These are phyloP conservation scores for Candida buenavistaensis DNA, from an alignment of 1,139 yeast species.

Conservation along the genomic window DNA sequence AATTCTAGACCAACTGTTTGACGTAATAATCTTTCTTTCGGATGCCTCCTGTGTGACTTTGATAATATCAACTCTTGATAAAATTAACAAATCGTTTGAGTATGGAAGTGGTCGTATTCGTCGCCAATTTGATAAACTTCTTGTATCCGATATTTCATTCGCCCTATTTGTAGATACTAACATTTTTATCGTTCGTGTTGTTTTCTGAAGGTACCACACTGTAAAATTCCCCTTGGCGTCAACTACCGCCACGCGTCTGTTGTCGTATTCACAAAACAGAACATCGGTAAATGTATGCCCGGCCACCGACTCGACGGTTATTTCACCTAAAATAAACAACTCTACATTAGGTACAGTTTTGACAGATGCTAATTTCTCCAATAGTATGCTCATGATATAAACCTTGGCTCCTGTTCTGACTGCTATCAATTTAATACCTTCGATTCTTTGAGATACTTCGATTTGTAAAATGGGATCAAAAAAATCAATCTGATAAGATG, in stretches of 20 bases:
- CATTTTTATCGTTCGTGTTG: slow-evolving; percentile 3
- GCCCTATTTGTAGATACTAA: neutral
- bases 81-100: slow-evolving; percentile 31
- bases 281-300: slow-evolving; percentile 47
- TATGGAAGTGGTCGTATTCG: slow-evolving; percentile 47
- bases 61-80: slow-evolving; percentile 47
- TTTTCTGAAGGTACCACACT: slow-evolving; percentile 29
- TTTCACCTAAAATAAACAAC: slow-evolving; percentile 24
- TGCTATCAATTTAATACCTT: slow-evolving; percentile 21
- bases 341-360: slow-evolving; percentile 10
- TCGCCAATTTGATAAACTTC: slow-evolving; percentile 60
- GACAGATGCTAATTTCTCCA: slow-evolving; percentile 1
- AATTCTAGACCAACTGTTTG: slow-evolving; percentile 58
- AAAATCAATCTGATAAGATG: slow-evolving; percentile 25
- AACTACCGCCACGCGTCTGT: slow-evolving; percentile 39
- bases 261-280: slow-evolving; percentile 41
- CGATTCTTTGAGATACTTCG: slow-evolving; percentile 18
- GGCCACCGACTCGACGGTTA: slow-evolving; percentile 20
- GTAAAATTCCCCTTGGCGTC: slow-evolving; percentile 57
- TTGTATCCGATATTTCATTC: slow-evolving; percentile 37
- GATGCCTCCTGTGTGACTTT: slow-evolving; percentile 26
- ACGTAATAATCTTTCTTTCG: slow-evolving; percentile 40
- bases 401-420: slow-evolving; percentile 28
- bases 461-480: slow-evolving; percentile 44
- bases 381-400: slow-evolving; percentile 19